phyloP scores from a whole-genome alignment of 805 yeast species.

The Yueomyces sinensis region DNA sequence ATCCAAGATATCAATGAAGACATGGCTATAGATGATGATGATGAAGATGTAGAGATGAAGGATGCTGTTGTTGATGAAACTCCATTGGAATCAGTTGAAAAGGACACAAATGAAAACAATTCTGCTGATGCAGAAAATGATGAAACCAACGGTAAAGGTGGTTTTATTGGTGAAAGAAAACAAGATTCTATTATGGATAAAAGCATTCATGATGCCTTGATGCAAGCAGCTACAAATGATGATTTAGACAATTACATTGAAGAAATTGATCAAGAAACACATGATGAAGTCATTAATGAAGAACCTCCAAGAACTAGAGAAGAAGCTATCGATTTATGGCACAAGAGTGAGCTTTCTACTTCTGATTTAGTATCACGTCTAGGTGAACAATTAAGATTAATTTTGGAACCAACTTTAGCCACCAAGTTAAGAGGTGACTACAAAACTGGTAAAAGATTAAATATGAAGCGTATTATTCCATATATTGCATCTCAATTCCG shows the following conservation, averaged over 20 bases:
- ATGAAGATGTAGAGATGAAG: slow-evolving; percentile 23
- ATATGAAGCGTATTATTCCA: slow-evolving; percentile 95
- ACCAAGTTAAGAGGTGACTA: slow-evolving; percentile 92
- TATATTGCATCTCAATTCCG: slow-evolving; percentile 96
- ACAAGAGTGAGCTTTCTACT: slow-evolving; percentile 67
- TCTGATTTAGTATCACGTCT: slow-evolving; percentile 76
- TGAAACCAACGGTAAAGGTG: slow-evolving; percentile 27
- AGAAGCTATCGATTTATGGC: slow-evolving; percentile 73
- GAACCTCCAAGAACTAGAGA: slow-evolving; percentile 40
- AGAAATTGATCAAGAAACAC: slow-evolving; percentile 23
- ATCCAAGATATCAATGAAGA: slow-evolving; percentile 65
- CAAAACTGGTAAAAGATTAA: slow-evolving; percentile 91
- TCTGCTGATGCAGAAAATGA: slow-evolving; percentile 23
- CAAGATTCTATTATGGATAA: slow-evolving; percentile 7
- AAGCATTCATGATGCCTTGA: not conserved
- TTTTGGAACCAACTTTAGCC: slow-evolving; percentile 91
- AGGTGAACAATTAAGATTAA: slow-evolving; percentile 85
- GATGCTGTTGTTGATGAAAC: slow-evolving; percentile 18
- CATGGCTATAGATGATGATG: slow-evolving; percentile 68
- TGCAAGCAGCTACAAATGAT: slow-evolving; percentile 3
- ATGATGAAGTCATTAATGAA: slow-evolving; percentile 13
- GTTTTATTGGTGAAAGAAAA: slow-evolving; percentile 37
- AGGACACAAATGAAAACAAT: slow-evolving; percentile 13
- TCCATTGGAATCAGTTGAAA: slow-evolving; percentile 11
- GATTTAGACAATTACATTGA: slow-evolving; percentile 22